Evolutionary conservation across 768 basidiomycete genomes (phyloP), one percentile per base, ranked within the genome.

Genomic region (Pluteus cervinus): DNA sequence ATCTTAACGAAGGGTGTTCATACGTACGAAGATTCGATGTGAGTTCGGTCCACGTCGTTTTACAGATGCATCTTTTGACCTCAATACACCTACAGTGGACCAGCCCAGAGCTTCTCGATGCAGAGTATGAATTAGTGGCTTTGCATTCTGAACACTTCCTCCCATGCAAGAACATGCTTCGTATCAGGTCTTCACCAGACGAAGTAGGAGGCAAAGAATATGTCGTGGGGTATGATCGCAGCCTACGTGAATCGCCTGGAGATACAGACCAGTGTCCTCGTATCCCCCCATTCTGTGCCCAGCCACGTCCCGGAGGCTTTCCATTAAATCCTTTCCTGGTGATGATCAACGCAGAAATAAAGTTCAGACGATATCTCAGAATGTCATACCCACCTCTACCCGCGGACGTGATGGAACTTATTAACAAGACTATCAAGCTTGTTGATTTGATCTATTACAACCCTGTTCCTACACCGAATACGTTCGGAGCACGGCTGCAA

Each of bases 361-460:
- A 54, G 40, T 54, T 51, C 35, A 43, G 46, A 17, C 43, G 50
- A 29, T 53, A 51, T 42, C 51, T 47, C 11, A 28, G 39, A 29
- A 47, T 49, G 50, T 4, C 18, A 33, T 11, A 45, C 26, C 40
- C 39, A 39, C 39, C 31, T 28, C 49, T 51, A 32, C 50, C 50
- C 39, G 29, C 35, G 30, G 47, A 51, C 32, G 47, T 51, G 24
- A 26, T 49, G 14, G 25, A 14, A 9, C 52, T 53, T 16, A 51
- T 53, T 45, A 21, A 32, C 18, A 40, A 40, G 22, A 42, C 42
- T 16, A 24, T 47, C 28, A 36, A 53, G n/a, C 41, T 53, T 29
- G 47, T 48, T 17, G 34, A 47, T 24, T 45, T 53, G 24, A 36
- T 53, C 20, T 51, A 53, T 32, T 51, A 49, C 47, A 29, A 20